Conservation (phyloP, 176 grass and related monocot species). For the Pharus latifolius region DNA sequence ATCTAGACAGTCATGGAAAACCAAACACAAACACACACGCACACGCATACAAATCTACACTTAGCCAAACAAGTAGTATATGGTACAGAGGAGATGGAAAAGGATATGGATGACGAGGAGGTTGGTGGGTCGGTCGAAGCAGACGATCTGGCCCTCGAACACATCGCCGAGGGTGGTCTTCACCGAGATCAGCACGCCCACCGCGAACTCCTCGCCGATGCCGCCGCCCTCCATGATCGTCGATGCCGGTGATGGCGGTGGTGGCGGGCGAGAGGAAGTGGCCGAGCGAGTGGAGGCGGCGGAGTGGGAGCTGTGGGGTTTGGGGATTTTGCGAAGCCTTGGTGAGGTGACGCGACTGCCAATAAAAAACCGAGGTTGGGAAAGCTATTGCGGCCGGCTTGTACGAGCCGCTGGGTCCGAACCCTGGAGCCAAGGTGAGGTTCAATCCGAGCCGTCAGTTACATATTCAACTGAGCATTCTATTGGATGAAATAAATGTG, state of each 20-base stretch:
- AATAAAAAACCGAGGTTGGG: not conserved
- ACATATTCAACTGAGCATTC: too few relatives aligned
- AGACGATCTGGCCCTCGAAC: constrained; percentile 87
- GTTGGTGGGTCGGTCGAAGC: constrained; percentile 80
- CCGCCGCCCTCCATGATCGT: constrained; percentile 45
- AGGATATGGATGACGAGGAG: constrained; percentile 99
- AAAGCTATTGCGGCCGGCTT: not conserved
- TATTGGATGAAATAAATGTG: too few relatives aligned
- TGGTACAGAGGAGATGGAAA: not conserved
- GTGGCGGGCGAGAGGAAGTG: not conserved
- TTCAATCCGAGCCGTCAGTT: too few relatives aligned
- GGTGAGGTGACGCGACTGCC: constrained; percentile 12
- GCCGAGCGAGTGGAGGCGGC: not conserved
- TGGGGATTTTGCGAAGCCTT: not conserved
- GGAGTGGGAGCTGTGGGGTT: not conserved
- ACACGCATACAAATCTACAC: not conserved
- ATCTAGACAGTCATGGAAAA: constrained; percentile 39
- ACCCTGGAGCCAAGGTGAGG: too few relatives aligned
- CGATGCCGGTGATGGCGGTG: not conserved
- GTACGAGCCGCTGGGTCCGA: not conserved
- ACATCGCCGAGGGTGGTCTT: constrained; percentile 75
- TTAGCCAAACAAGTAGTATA: not conserved
- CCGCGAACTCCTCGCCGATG: constrained; percentile 79
- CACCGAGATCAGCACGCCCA: constrained; percentile 66
- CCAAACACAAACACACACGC: constrained; percentile 14